Evolutionary conservation across 2,329 filamentous ascomycete species (phyloP).

Genomic region (Colletotrichum eleusines): DNA sequence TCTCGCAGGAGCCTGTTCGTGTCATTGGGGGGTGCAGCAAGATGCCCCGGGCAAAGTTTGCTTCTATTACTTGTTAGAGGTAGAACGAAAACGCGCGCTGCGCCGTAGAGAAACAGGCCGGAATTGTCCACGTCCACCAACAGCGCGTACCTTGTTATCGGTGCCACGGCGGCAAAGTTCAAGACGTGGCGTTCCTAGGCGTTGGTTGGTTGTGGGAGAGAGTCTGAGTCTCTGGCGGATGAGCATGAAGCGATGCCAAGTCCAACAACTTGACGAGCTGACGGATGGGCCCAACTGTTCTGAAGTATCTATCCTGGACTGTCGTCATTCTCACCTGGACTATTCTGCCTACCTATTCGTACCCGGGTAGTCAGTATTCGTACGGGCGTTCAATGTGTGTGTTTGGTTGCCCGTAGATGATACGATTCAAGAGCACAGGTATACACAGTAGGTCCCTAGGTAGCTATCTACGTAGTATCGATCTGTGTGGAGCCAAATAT

Average conservation of each 20-base stretch:
- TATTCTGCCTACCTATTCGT: too few species aligned
- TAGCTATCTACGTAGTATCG: too few species aligned
- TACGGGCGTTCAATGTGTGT: neutral
- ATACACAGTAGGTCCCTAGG: too few species aligned
- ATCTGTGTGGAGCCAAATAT: too few species aligned
- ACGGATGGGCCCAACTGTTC: too few species aligned
- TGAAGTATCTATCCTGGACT: neutral
- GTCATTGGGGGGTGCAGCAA: too few species aligned
- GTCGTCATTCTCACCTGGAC: conserved; percentile 15
- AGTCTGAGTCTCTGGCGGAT: neutral
- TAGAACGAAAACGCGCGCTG: too few species aligned
- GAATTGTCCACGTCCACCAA: too few species aligned
- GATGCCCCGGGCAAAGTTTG: too few species aligned
- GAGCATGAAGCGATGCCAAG: neutral
- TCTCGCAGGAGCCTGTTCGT: too few species aligned
- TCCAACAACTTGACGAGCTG: neutral
- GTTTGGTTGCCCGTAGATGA: too few species aligned
- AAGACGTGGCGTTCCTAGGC: neutral
- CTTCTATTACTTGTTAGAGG: too few species aligned
- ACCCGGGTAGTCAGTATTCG: neutral
- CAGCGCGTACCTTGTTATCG: conserved; percentile 17
- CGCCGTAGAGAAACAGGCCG: conserved; percentile 13
- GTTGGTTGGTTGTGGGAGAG: neutral
- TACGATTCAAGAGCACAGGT: neutral
- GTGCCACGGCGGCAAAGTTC: neutral